Evolutionary conservation across 2,329 filamentous ascomycete species (phyloP).

Genomic region (Cryphonectria naterciae): DNA sequence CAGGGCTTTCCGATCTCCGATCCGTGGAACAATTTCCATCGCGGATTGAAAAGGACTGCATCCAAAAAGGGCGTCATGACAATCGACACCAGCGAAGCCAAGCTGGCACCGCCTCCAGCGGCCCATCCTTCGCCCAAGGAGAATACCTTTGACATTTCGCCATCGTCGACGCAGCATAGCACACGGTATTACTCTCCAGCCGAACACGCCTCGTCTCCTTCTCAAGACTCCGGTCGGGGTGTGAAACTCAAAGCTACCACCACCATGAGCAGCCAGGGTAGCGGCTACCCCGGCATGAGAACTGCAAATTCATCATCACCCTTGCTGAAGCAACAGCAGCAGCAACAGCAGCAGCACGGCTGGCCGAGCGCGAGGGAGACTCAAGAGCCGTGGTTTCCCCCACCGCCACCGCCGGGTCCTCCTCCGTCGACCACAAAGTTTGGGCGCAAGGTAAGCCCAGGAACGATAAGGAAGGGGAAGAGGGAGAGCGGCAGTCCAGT

Average conservation of each 20-base stretch:
- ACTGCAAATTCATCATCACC: conserved; percentile 19
- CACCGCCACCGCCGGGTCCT: conserved; percentile 30
- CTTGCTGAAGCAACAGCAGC: conserved; percentile 17
- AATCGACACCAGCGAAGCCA: conserved; percentile 22
- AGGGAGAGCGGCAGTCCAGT: conserved; percentile 39
- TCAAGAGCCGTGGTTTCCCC: conserved; percentile 24
- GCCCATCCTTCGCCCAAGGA: conserved; percentile 20
- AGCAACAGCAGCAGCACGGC: conserved; percentile 20
- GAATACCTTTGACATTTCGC: conserved; percentile 16
- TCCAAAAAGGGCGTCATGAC: conserved; percentile 14
- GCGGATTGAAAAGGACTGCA: conserved; percentile 3
- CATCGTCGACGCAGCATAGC: conserved; percentile 2
- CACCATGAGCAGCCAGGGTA: conserved; percentile 29
- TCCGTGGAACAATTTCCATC: conserved; percentile 4
- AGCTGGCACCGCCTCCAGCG: conserved; percentile 13
- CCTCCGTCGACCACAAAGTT: conserved; percentile 13
- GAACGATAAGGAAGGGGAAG: conserved; percentile 17
- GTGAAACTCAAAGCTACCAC: conserved; percentile 14
- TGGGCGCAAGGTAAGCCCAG: conserved; percentile 13
- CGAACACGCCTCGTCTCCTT: background rate
- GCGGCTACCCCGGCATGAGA: conserved; percentile 18
- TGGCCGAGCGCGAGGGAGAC: conserved; percentile 23
- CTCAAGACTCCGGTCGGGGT: background rate
- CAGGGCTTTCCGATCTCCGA: conserved; percentile 8
- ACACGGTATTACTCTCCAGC: background rate